A percentile compares a stretch with the other conserved stretches of the same genome.
These are phyloP conservation scores for Penicillium sp. DNA, from an alignment of 2,329 filamentous ascomycete species.

Conservation along the genomic window DNA sequence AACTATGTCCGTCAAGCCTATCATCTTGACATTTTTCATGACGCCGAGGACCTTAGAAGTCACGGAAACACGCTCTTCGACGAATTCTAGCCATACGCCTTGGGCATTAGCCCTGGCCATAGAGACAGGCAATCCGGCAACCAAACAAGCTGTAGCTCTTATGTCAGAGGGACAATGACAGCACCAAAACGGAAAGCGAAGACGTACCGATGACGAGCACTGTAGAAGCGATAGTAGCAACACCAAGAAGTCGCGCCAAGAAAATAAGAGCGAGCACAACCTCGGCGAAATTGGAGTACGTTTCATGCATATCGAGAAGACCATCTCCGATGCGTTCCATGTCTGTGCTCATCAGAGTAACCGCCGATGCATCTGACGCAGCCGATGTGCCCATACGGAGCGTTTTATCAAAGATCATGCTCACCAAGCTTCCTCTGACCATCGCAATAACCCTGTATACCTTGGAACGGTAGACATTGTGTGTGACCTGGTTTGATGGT, in stretches of 20 bases:
- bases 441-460: constrained; percentile 39
- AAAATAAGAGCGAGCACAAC: constrained; percentile 16
- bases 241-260: constrained; percentile 11
- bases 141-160: constrained; percentile 13
- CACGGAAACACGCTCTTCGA: constrained; percentile 19
- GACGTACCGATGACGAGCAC: constrained; percentile 9
- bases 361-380: constrained; percentile 39
- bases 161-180: not conserved
- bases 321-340: constrained; percentile 35
- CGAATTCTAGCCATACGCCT: constrained; percentile 17
- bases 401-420: constrained; percentile 52
- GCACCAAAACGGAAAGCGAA: not conserved
- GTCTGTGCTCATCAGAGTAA: constrained; percentile 52
- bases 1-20: constrained; percentile 16
- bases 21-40: constrained; percentile 25
- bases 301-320: constrained; percentile 20
- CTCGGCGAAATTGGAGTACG: constrained; percentile 12
- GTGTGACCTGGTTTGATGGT: constrained; percentile 24
- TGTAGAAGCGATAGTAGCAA: constrained; percentile 17
- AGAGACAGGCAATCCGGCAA: constrained; percentile 15
- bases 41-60: constrained; percentile 23
- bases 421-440: constrained; percentile 41
- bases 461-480: constrained; percentile 35
- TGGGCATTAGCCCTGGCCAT: constrained; percentile 18
- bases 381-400: constrained; percentile 32